Base-by-base conservation (phyloP, 345 rosid genomes). In the Eucalyptus erythrocorys region DNA sequence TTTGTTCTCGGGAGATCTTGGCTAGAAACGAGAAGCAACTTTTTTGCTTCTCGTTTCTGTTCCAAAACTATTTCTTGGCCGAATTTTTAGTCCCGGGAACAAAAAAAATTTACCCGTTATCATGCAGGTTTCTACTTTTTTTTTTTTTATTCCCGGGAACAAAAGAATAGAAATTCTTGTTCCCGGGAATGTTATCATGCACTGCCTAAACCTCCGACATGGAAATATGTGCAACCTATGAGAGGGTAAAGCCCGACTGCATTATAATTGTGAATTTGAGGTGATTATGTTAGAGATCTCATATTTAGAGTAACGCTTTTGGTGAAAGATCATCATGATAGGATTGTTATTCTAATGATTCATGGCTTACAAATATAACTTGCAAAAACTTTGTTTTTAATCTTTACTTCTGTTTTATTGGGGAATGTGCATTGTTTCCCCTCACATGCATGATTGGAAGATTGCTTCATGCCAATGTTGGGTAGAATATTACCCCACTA, bases 151-250 rank as follows among this genome's bases (percentile, higher is more conserved):
- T n/a, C n/a, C n/a, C n/a, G n/a, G n/a, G n/a, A n/a, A n/a, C n/a
- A n/a, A n/a, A n/a, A n/a, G n/a, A n/a, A n/a, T n/a, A n/a, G n/a
- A n/a, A n/a, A n/a, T n/a, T n/a, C n/a, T n/a, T n/a, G n/a, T n/a
- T n/a, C n/a, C n/a, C n/a, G n/a, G n/a, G n/a, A n/a, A n/a, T n/a
- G n/a, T n/a, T n/a, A n/a, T n/a, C n/a, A n/a, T n/a, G n/a, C n/a
- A n/a, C n/a, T n/a, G n/a, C n/a, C 92, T n/a, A 94, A 89, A 84
- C 98, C 98, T 89, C 98, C 91, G 89, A 91, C 89, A 57, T 97
- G 99, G 99, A 98, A 97, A 90, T 93, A 93, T 87, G 93, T 97
- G 48, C 92, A 95, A 10, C 96, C 98, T 7, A n/a, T 97, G 68
- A 94, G 96, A 92, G 98, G 99, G 98, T 96, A 88, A 32, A 27